Conservation (phyloP, 148 eudicot species). For the Rhododendron simsii region DNA sequence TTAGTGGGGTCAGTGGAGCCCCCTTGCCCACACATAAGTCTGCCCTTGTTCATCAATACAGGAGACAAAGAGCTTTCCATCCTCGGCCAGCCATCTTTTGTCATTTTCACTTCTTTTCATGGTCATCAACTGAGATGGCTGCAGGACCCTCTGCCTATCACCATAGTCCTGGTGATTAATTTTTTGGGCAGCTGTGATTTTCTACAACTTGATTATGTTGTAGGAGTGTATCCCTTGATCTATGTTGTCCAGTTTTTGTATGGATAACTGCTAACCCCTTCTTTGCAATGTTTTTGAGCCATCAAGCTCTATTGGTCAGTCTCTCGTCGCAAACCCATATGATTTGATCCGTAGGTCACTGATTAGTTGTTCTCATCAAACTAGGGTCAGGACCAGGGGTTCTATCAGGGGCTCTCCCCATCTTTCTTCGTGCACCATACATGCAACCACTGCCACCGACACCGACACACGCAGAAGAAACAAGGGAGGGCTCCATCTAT, state of each 20-base stretch:
- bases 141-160: background rate
- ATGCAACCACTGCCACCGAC: background rate
- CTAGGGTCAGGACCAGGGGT: background rate
- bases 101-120: too few relatives aligned
- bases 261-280: background rate
- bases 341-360: background rate
- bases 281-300: background rate
- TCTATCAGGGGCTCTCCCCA: background rate
- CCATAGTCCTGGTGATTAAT: background rate
- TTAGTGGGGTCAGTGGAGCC: too few relatives aligned
- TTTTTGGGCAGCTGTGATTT: background rate
- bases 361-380: background rate
- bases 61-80: too few relatives aligned
- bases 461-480: background rate
- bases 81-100: too few relatives aligned
- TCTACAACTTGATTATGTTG: constrained; percentile 1
- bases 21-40: too few relatives aligned
- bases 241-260: background rate
- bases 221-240: background rate
- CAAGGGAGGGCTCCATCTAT: background rate
- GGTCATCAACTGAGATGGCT: background rate
- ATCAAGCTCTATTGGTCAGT: background rate
- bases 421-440: background rate
- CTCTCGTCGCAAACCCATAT: background rate
- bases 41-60: too few relatives aligned